phyloP scores from a whole-genome alignment of 257 asterid species.

The Rhazya stricta region DNA sequence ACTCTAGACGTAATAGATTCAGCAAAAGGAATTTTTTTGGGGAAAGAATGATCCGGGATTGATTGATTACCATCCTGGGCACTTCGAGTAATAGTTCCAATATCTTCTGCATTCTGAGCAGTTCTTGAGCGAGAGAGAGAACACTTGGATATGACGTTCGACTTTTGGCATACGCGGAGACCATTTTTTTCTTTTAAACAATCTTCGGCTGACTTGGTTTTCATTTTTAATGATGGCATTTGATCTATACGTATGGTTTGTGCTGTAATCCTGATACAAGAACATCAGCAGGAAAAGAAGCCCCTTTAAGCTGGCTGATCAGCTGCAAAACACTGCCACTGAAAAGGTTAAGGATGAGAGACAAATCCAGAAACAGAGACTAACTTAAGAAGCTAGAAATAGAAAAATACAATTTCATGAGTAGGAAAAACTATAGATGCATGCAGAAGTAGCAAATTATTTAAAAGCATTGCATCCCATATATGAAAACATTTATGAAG shows the following conservation, averaged over 20 bases:
- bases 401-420: not conserved
- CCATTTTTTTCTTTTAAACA: slow-evolving; percentile 58
- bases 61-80: slow-evolving; percentile 51
- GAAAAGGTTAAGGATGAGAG: slow-evolving; percentile 8
- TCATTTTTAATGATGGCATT: slow-evolving; percentile 94
- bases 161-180: slow-evolving; percentile 69
- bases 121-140: slow-evolving; percentile 54
- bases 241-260: slow-evolving; percentile 34
- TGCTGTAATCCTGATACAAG: slow-evolving; percentile 32
- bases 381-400: slow-evolving; percentile 1
- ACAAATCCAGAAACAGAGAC: not conserved
- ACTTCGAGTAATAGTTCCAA: slow-evolving; percentile 26
- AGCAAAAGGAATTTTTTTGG: not conserved
- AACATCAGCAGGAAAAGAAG: slow-evolving; percentile 37
- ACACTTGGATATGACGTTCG: slow-evolving; percentile 62
- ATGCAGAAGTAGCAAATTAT: not conserved
- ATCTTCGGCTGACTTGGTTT: slow-evolving; percentile 52
- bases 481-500: not conserved
- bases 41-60: not conserved
- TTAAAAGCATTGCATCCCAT: not conserved
- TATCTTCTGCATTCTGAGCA: slow-evolving; percentile 42
- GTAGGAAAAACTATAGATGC: not conserved
- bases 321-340: slow-evolving; percentile 38
- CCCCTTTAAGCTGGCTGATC: slow-evolving; percentile 33
- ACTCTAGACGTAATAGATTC: not conserved